Evolutionary conservation across 1,284 basidiomycete genomes (phyloP).

Genomic region (Moesziomyces antarcticus): DNA sequence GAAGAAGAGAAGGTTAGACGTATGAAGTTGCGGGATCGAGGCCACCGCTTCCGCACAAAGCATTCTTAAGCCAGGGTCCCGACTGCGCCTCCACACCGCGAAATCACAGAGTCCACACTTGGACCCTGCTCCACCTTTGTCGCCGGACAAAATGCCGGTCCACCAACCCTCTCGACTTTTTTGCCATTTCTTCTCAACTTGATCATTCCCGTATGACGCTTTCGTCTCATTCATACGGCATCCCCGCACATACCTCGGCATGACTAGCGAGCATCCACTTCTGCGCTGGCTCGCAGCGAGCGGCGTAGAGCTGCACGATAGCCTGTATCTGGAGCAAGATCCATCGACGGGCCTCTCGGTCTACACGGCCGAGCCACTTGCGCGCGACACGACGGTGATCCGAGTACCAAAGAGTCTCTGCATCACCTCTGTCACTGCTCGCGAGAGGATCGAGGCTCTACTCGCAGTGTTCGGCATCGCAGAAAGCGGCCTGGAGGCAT

Average conservation of each 20-base stretch:
- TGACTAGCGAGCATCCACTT: conserved; percentile 4
- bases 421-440: conserved; percentile 25
- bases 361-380: conserved; percentile 17
- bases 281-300: conserved; percentile 15
- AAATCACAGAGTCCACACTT: no score
- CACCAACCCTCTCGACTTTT: conserved; percentile 2
- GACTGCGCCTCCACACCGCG: no score
- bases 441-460: not conserved
- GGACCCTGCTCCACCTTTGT: no score
- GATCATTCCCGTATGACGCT: not conserved
- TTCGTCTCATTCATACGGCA: no score
- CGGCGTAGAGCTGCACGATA: conserved; percentile 29
- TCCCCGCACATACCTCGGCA: not conserved
- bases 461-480: not conserved
- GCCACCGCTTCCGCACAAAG: no score
- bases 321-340: conserved; percentile 20
- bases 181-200: not conserved
- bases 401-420: conserved; percentile 23
- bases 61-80: no score
- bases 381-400: conserved; percentile 25
- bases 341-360: conserved; percentile 27
- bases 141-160: not conserved
- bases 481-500: not conserved
- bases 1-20: not conserved
- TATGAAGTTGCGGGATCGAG: not conserved